Percentiles rank a stretch among this genome's conserved stretches.
Conservation (phyloP, 2,329 filamentous ascomycete genomes). For the Mariannaea sp. region DNA sequence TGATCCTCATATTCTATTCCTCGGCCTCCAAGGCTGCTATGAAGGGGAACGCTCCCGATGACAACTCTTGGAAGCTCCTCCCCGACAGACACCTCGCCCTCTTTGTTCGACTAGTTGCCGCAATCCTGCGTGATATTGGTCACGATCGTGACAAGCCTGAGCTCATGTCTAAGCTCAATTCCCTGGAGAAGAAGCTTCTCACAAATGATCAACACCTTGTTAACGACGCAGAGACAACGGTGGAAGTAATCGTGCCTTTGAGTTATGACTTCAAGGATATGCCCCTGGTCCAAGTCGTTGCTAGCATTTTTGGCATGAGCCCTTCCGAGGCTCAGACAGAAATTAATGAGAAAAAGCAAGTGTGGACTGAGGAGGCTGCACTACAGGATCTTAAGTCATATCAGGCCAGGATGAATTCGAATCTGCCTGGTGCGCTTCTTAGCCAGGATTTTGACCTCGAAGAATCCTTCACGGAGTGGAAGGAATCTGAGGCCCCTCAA, state of each 20-base stretch:
- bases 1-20: constrained; percentile 95
- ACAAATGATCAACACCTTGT: constrained; percentile 88
- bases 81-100: constrained; percentile 94
- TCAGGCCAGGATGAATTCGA: constrained; percentile 83
- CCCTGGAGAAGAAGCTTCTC: constrained; percentile 90
- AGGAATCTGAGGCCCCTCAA: constrained; percentile 83
- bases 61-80: constrained; percentile 88
- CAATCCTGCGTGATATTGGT: constrained; percentile 80
- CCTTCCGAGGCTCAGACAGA: constrained; percentile 83
- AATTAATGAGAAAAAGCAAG: constrained; percentile 77
- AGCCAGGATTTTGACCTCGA: constrained; percentile 89
- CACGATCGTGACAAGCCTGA: constrained; percentile 86
- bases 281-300: constrained; percentile 87
- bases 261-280: constrained; percentile 97
- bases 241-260: constrained; percentile 82
- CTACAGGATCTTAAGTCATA: constrained; percentile 92
- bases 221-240: constrained; percentile 53
- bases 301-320: constrained; percentile 80
- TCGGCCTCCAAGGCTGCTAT: constrained; percentile 86
- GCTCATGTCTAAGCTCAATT: constrained; percentile 75
- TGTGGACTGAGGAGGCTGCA: constrained; percentile 92
- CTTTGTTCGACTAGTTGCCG: constrained; percentile 84
- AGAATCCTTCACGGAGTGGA: constrained; percentile 88
- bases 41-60: constrained; percentile 73
- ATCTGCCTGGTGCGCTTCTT: constrained; percentile 75